A percentile compares a stretch with the other conserved stretches of the same genome.
These are phyloP conservation scores for Solanum lycopersicoides DNA, from an alignment of 257 asterid species.

Conservation along the genomic window DNA sequence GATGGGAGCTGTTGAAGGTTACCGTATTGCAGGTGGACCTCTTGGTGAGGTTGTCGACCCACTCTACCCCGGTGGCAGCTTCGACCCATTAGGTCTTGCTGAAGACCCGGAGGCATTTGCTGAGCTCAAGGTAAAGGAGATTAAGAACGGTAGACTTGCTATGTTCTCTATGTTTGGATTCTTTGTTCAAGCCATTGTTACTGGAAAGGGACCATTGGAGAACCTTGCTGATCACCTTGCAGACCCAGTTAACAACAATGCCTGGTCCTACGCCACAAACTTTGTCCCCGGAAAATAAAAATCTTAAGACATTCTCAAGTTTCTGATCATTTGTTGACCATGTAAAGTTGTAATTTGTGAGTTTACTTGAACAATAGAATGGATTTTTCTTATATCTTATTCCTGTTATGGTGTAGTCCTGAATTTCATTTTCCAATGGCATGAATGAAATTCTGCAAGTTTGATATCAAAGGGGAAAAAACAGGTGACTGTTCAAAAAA, in stretches of 20 bases:
- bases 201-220: conserved; percentile 55
- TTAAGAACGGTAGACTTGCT: conserved; percentile 43
- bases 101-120: conserved; percentile 38
- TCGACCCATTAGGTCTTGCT: conserved; percentile 26
- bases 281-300: not conserved
- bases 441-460: not conserved
- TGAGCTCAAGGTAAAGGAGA: conserved; percentile 49
- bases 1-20: conserved; percentile 75
- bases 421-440: not conserved
- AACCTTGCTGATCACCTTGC: conserved; percentile 54
- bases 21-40: conserved; percentile 25
- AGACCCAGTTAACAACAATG: conserved; percentile 23
- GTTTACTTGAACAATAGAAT: not conserved
- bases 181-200: conserved; percentile 53
- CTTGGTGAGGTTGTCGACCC: conserved; percentile 11
- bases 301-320: not conserved
- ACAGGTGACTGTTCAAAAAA: not conserved
- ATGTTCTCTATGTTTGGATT: conserved; percentile 64
- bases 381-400: not conserved
- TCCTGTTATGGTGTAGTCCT: not conserved
- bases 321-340: not conserved
- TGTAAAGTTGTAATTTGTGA: not conserved
- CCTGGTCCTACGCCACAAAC: not conserved
- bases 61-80: conserved; percentile 10
- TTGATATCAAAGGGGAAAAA: not conserved